Evolutionary conservation across 192 early-diverging fungal species (phyloP).

Genomic region (Jimgerdemannia lactiflua): DNA sequence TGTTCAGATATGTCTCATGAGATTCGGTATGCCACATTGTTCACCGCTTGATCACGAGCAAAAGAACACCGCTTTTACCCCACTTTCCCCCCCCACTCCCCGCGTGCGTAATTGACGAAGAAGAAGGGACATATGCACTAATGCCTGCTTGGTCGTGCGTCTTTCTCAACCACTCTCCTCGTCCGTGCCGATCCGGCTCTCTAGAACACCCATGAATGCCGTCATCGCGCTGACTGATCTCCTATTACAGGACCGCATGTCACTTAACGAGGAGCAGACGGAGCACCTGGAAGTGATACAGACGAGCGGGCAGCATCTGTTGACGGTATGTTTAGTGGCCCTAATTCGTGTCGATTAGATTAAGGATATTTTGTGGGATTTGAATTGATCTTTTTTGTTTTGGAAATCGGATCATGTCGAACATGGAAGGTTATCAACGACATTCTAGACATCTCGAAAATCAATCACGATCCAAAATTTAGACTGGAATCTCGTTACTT

Average conservation of each 20-base stretch:
- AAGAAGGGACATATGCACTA: too few species aligned
- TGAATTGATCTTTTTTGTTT: not conserved
- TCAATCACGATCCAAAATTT: constrained; percentile 53
- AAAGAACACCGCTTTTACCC: not conserved
- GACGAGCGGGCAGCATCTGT: constrained; percentile 54
- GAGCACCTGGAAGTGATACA: constrained; percentile 51
- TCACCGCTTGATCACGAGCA: not conserved
- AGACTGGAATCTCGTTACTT: constrained; percentile 44
- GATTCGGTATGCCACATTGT: constrained; percentile 34
- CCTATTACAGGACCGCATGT: constrained; percentile 38
- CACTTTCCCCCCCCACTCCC: too few species aligned
- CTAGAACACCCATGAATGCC: constrained; percentile 55
- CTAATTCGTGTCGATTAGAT: not conserved
- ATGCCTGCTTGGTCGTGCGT: not conserved
- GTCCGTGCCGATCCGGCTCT: not conserved
- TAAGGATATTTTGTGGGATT: too few species aligned
- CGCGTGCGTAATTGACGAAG: too few species aligned
- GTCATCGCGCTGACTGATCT: constrained; percentile 52
- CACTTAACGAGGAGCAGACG: constrained; percentile 44
- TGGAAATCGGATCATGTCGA: not conserved
- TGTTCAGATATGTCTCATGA: constrained; percentile 48
- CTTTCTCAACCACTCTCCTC: not conserved
- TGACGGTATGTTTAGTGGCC: constrained; percentile 35
- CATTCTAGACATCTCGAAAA: constrained; percentile 51
- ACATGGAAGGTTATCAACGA: constrained; percentile 48